These are phyloP conservation scores for Ogataea pilisensis DNA, from an alignment of 805 yeast species.

Conservation along the genomic window DNA sequence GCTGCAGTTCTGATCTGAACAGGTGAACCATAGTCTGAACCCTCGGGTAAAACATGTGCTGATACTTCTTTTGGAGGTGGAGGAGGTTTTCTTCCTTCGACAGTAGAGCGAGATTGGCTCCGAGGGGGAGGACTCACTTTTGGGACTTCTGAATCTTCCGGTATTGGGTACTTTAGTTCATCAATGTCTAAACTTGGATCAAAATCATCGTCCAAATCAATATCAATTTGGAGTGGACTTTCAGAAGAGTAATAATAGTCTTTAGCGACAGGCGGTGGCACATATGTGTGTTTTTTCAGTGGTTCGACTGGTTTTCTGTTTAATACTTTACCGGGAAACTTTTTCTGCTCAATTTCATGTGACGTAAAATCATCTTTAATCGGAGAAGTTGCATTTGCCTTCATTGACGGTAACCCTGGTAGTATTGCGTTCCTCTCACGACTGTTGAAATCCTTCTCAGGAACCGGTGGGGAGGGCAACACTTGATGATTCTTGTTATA, in stretches of 20 bases:
- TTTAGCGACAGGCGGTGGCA: slow-evolving; percentile 3
- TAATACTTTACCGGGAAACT: neutral
- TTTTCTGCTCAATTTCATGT: neutral
- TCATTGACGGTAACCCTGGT: neutral
- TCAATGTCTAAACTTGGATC: neutral
- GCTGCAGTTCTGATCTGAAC: too few species aligned
- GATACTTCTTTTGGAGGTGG: too few species aligned
- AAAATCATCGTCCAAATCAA: neutral
- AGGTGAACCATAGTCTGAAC: too few species aligned
- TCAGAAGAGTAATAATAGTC: slow-evolving; percentile 1
- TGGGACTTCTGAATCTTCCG: neutral
- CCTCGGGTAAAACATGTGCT: too few species aligned
- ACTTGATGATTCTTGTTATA: slow-evolving; percentile 1
- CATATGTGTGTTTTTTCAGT: neutral
- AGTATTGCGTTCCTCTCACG: neutral
- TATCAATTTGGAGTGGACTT: neutral
- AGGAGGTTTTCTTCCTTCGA: too few species aligned
- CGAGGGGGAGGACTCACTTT: too few species aligned
- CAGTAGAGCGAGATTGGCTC: too few species aligned
- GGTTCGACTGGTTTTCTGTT: neutral
- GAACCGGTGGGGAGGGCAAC: slow-evolving; percentile 10
- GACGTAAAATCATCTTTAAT: neutral
- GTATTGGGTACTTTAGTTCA: neutral
- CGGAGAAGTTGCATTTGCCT: neutral
- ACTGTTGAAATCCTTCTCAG: slow-evolving; percentile 1